Conservation (phyloP, 2,329 filamentous ascomycete species). For the Penicillium sp. region DNA sequence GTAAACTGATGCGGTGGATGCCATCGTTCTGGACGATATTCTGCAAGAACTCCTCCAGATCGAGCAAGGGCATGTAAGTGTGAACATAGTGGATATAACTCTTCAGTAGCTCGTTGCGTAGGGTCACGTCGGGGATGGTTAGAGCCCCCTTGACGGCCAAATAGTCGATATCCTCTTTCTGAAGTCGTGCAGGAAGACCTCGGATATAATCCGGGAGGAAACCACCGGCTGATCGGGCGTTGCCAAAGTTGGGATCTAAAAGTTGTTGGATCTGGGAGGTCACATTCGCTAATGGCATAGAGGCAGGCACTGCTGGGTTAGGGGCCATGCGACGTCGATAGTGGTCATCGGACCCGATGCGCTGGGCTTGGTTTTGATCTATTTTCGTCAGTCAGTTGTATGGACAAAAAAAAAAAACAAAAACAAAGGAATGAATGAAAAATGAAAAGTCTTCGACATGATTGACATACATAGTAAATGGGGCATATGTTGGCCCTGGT, state of each 20-base stretch:
- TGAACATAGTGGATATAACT: constrained; percentile 88
- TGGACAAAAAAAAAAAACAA: neutral
- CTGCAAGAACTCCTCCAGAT: constrained; percentile 59
- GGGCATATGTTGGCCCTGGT: constrained; percentile 59
- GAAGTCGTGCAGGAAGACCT: constrained; percentile 72
- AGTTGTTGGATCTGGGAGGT: constrained; percentile 39
- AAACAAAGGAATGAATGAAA: too few relatives aligned
- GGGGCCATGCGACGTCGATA: constrained; percentile 47
- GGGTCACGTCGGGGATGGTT: constrained; percentile 64
- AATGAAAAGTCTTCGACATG: neutral
- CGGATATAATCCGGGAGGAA: constrained; percentile 70
- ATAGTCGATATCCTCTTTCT: constrained; percentile 78
- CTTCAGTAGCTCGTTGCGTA: constrained; percentile 79
- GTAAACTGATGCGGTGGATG: constrained; percentile 70
- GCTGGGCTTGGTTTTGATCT: constrained; percentile 36
- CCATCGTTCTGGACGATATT: constrained; percentile 66
- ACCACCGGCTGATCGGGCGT: constrained; percentile 45
- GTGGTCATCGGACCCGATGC: constrained; percentile 51
- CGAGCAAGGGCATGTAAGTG: constrained; percentile 88
- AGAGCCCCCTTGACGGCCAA: constrained; percentile 81
- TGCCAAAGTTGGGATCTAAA: constrained; percentile 49
- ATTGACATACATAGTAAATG: constrained; percentile 61
- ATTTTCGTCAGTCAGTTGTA: neutral
- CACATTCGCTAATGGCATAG: constrained; percentile 38
- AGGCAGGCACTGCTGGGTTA: constrained; percentile 41